Evolutionary conservation across 352 stramenopile species (phyloP), one percentile per base, ranked within the genome.

Genomic region (Pythium plurisporium): DNA sequence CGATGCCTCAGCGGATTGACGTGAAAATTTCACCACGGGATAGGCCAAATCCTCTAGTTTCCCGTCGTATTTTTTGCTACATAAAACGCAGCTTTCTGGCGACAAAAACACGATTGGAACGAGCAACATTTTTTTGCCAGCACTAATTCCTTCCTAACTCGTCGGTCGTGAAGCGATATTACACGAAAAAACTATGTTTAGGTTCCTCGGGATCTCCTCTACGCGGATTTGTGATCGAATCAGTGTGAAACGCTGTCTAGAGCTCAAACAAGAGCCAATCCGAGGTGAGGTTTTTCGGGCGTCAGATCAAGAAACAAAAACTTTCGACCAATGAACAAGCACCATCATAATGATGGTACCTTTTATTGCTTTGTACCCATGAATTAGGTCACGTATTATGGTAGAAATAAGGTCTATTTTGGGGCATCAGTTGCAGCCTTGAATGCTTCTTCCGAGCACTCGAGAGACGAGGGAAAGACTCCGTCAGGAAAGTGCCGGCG

Each of bases 391-490:
- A n/a, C n/a, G n/a, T n/a, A n/a, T n/a, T n/a, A n/a, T n/a, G n/a
- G n/a, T n/a, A n/a, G n/a, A n/a, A n/a, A n/a, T n/a, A n/a, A n/a
- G n/a, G n/a, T n/a, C n/a, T n/a, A 36, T 36, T 37, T 50, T 50
- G 37, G 17, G 15, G 26, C 43, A 4, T 36, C 43, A 17, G 26
- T 38, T 14, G 26, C 43, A 17, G 17, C 27, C 5, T 29, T 31
- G 44, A 58, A 64, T 0, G 56, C 56, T 3, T 23, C 25, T 8
- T 64, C 56, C 11, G 47, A 58, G 20, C 56, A 64, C 1, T 4
- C 5, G 5, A 64, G 17, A 12, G 56, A 37, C 11, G 27, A n/a
- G 0, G 56, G 56, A 19, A 58, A 64, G 17, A 41, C 19, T 10
- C 47, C 46, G 15, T 64, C n/a, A 3, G 37, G 37, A 30, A 64